Base-by-base conservation (phyloP, 129 eudicot genomes). In the Gnaphalium uliginosum region DNA sequence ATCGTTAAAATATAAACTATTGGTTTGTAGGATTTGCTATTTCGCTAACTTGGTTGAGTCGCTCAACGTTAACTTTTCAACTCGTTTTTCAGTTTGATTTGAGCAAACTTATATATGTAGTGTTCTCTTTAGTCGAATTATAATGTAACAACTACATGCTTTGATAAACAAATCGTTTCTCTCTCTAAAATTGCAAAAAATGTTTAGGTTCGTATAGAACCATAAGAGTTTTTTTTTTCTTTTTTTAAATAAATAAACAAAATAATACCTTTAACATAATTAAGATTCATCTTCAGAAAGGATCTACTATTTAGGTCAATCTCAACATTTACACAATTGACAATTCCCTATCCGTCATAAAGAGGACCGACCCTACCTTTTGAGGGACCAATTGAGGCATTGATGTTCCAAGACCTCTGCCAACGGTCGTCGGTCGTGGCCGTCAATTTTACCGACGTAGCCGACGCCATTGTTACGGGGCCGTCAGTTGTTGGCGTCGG, bases 281-380 rank as follows among this genome's bases (percentile, higher is more conserved):
- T 27, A 61, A 24, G 29, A 11, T 26, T 19, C 66, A 59, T 24
- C 27, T 26, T 21, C 66, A 19, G 17, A 33, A 22, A 51, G 63
- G 9, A 59, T 59, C 65, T 23, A 59, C 65, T 61, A 8, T 48
- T 64, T 64, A 64, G 69, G 69, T 48, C 46, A 32, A 64, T 64
- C 23, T 64, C 43, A 15, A 64, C 8, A 33, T 30, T 64, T 25
- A 64, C 48, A n/a, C n/a, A n/a, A n/a, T n/a, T n/a, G n/a, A 27
- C 37, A 63, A 29, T 32, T 32, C 43, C 69, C 46, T 4, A 32
- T 30, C 48, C 69, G 32, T 33, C 22, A 30, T 29, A 10, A 64
- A 64, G 5, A 61, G 35, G 35, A 4, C 35, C 18, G 33, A 61
- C 66, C 66, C 66, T 8, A 25, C 33, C 4, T 23, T 23, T 13